These are phyloP conservation scores for Geranium rotundifolium DNA, from an alignment of 345 rosid genomes.

Conservation along the genomic window DNA sequence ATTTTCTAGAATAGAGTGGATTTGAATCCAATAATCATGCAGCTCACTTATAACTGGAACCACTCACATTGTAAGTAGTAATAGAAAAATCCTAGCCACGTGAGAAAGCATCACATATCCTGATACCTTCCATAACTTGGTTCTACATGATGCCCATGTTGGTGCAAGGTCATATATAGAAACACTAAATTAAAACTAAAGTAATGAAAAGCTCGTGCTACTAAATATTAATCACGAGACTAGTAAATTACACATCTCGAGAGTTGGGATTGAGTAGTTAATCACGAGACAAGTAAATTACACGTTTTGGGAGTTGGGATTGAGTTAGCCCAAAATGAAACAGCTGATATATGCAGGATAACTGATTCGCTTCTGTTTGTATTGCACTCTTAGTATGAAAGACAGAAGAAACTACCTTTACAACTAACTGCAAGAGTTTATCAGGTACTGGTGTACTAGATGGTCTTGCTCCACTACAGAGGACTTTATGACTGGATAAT, in stretches of 20 bases:
- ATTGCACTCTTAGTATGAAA: not conserved
- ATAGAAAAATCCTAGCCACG: not conserved
- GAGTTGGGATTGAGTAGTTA: not conserved
- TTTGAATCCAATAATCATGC: not conserved
- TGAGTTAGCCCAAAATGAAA: not conserved
- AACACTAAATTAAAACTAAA: too few species aligned
- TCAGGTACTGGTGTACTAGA: slow-evolving; percentile 43
- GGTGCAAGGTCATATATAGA: not conserved
- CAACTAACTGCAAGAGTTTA: slow-evolving; percentile 60
- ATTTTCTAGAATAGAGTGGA: not conserved
- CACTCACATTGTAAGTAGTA: too few species aligned
- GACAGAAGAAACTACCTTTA: slow-evolving; percentile 39
- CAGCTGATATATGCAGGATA: not conserved
- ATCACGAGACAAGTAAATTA: not conserved
- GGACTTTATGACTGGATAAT: slow-evolving; percentile 46
- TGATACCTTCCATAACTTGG: not conserved
- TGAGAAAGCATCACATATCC: not conserved
- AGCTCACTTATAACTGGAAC: not conserved
- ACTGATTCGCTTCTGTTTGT: not conserved
- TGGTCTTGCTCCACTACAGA: slow-evolving; percentile 68
- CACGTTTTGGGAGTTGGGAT: too few species aligned
- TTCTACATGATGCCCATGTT: not conserved
- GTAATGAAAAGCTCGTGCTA: too few species aligned
- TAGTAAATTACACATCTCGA: not conserved
- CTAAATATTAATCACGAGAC: not conserved